phyloP scores from a whole-genome alignment of 1,284 basidiomycete species.

The Irpex sp. region DNA sequence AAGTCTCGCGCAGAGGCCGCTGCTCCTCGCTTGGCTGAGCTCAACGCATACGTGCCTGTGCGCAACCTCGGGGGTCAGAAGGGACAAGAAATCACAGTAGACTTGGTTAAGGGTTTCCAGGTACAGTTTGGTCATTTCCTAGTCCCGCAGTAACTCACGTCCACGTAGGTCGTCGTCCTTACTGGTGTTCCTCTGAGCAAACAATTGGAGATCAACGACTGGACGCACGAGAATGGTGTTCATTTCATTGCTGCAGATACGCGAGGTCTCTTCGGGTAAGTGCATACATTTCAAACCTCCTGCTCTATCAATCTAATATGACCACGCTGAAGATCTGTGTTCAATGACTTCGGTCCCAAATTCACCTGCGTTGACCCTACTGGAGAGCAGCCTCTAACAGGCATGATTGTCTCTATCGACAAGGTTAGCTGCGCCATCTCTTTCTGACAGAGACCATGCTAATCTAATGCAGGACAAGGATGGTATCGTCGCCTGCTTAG shows the following conservation, averaged over 20 bases:
- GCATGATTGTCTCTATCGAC: constrained; percentile 92
- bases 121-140: constrained; percentile 36
- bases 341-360: constrained; percentile 95
- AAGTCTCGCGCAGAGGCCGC: constrained; percentile 85
- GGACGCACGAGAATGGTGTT: constrained; percentile 84
- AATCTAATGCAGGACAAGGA: constrained; percentile 62
- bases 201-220: constrained; percentile 94
- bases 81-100: constrained; percentile 71
- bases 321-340: constrained; percentile 62
- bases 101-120: constrained; percentile 84
- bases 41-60: constrained; percentile 96
- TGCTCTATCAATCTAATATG: constrained; percentile 14
- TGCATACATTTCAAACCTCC: constrained; percentile 10
- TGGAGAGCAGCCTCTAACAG: constrained; percentile 88
- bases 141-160: constrained; percentile 4
- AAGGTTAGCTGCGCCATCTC: constrained; percentile 44
- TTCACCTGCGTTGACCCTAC: constrained; percentile 95
- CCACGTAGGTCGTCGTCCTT: constrained; percentile 77
- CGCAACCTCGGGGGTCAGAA: constrained; percentile 66
- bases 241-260: constrained; percentile 93
- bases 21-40: constrained; percentile 85
- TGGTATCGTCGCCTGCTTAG: constrained; percentile 91
- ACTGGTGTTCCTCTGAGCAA: constrained; percentile 75
- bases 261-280: constrained; percentile 90
- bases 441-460: background rate